Evolutionary conservation across 2,329 filamentous ascomycete genomes (phyloP), one percentile per base, ranked within the genome.

Genomic region (Monosporascus sp.): DNA sequence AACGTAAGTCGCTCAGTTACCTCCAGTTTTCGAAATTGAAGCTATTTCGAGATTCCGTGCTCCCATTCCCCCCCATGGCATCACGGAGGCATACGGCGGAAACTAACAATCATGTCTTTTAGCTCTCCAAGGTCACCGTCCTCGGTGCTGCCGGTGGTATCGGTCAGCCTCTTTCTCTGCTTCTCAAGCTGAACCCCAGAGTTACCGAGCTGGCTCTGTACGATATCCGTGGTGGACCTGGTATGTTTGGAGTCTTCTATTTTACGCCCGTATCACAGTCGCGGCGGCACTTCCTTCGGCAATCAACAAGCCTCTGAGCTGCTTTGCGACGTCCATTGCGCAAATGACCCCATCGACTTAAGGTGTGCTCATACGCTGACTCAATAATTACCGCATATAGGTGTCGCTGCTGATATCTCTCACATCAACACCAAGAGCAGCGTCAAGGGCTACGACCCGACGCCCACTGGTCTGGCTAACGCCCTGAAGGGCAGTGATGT

Each of bases 401-500:
- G 93, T 87, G 94, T 99, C 76, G 94, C 93, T 67, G 94, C 94
- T 73, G 94, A 99, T 77, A 86, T 99, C 76, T 89, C 89, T 71
- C 94, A 99, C 83, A 91, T 99, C 85, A 97, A 97, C 87, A 97
- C 93, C 78, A 95, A 96, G 87, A 93, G 89, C 80, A 86, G 76
- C 67, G 93, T 97, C 76, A 92, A 82, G 69, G 94, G 94, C 72
- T 96, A 93, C 76, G 87, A 91, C 64, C 83, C 91, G 63, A 87
- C 82, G 60, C 79, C 87, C 59, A 79, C 81, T 55, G 90, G 90
- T 68, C 88, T 97, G 59, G 82, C 83, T 67, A 82, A 81, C 61
- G 87, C 87, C 69, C 85, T 99, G 74, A 88, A 89, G 79, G 92
- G 84, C 71, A 80, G 91, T 69, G 91, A 97, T 77, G 86, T 99